Percentiles rank a stretch among this genome's conserved stretches.
phyloP scores from a whole-genome alignment of 192 early-diverging fungal genomes.

The Backusella parvicylindrica region DNA sequence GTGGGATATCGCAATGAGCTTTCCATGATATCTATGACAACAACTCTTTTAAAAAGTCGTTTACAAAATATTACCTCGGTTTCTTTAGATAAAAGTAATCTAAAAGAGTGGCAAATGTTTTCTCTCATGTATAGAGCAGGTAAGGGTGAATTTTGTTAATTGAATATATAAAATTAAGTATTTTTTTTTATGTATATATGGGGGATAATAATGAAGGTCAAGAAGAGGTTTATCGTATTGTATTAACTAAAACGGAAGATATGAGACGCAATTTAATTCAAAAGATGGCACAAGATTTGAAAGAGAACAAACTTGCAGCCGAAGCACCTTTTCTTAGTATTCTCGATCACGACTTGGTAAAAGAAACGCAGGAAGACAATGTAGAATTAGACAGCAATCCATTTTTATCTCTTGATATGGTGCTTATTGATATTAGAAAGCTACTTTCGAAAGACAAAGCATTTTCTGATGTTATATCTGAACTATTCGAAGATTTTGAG shows the following conservation, averaged over 20 bases:
- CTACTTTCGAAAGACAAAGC: slow-evolving; percentile 6
- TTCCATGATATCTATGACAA: slow-evolving; percentile 46
- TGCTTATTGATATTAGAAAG: slow-evolving; percentile 17
- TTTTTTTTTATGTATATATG: neutral
- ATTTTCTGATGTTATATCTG: slow-evolving; percentile 10
- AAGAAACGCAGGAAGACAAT: neutral
- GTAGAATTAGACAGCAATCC: slow-evolving; percentile 1
- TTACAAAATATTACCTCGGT: slow-evolving; percentile 7
- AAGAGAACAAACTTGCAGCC: neutral
- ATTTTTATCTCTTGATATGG: slow-evolving; percentile 9
- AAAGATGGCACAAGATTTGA: neutral
- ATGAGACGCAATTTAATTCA: slow-evolving; percentile 5
- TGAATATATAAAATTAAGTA: neutral
- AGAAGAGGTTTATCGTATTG: slow-evolving; percentile 16
- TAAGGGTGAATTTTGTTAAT: neutral
- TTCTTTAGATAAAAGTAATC: neutral
- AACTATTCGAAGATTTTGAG: slow-evolving; percentile 23
- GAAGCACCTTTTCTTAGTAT: slow-evolving; percentile 25
- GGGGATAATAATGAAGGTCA: slow-evolving; percentile 24
- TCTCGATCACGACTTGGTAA: slow-evolving; percentile 4
- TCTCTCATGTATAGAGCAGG: slow-evolving; percentile 52
- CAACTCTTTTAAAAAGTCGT: slow-evolving; percentile 42
- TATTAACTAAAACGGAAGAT: neutral
- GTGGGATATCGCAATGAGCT: slow-evolving; percentile 57
- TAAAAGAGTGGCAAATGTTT: slow-evolving; percentile 37